A percentile compares a stretch with the other conserved stretches of the same genome.
These are phyloP conservation scores for Linnemannia exigua DNA, from an alignment of 192 early-diverging fungal species.

Conservation along the genomic window DNA sequence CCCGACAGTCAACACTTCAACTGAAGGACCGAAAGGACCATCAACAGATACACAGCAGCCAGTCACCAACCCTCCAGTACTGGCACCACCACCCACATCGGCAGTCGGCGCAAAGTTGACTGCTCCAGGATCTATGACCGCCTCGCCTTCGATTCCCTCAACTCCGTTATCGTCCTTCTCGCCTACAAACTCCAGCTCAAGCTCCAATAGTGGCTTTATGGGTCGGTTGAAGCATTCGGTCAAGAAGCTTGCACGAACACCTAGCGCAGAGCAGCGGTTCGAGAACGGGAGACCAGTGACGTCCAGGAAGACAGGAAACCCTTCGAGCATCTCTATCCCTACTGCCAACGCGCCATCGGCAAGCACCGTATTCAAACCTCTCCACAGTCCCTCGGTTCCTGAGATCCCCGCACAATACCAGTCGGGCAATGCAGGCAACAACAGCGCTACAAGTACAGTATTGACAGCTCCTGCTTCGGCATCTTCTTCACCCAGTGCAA, in stretches of 20 bases:
- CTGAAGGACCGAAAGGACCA: slow-evolving; percentile 21
- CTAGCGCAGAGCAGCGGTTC: slow-evolving; percentile 56
- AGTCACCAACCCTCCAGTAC: background rate
- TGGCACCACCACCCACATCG: slow-evolving; percentile 27
- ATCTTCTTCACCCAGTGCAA: slow-evolving; percentile 37
- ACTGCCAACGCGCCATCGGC: slow-evolving; percentile 11
- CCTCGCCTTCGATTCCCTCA: slow-evolving; percentile 40
- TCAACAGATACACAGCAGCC: background rate
- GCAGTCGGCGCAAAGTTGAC: background rate
- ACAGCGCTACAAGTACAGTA: background rate
- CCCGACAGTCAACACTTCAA: slow-evolving; percentile 44
- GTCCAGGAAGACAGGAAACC: slow-evolving; percentile 15
- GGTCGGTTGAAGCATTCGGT: slow-evolving; percentile 65
- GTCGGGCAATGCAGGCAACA: background rate
- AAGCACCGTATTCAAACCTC: background rate
- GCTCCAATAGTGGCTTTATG: slow-evolving; percentile 61
- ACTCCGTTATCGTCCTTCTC: slow-evolving; percentile 18
- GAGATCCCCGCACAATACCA: background rate
- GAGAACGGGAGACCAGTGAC: slow-evolving; percentile 43
- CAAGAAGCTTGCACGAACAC: slow-evolving; percentile 61
- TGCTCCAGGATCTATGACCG: slow-evolving; percentile 44
- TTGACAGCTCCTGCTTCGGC: slow-evolving; percentile 9
- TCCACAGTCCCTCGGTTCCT: slow-evolving; percentile 23
- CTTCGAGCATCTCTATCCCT: background rate
- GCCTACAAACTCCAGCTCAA: slow-evolving; percentile 44